A percentile compares a stretch with the other conserved stretches of the same genome.
Conservation (phyloP, 345 rosid genomes). For the Pelargonium nanum region DNA sequence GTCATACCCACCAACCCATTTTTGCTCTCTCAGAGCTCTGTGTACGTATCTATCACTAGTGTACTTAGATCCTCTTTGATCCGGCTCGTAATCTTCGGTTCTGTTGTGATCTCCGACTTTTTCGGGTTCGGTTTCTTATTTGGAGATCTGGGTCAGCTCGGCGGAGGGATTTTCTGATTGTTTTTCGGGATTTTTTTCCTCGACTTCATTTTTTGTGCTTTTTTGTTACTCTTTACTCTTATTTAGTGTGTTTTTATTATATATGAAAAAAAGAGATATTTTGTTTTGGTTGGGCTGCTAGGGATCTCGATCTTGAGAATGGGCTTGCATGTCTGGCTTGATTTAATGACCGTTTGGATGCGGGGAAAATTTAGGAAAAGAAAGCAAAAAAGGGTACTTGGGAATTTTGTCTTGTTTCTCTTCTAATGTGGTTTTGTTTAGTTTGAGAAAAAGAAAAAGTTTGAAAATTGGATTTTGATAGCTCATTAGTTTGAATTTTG, state of each 20-base stretch:
- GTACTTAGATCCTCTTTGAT: constrained; percentile 29
- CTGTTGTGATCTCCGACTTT: constrained; percentile 2
- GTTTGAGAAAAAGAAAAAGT: background rate
- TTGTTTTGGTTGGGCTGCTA: background rate
- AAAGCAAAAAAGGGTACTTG: background rate
- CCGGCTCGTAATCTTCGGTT: constrained; percentile 6
- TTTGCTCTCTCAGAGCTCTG: background rate
- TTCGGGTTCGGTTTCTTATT: constrained; percentile 6
- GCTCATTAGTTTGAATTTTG: no score
- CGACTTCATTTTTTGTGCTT: background rate
- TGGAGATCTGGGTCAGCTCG: constrained; percentile 10
- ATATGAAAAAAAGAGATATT: no score
- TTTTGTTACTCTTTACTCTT: background rate
- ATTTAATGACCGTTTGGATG: background rate
- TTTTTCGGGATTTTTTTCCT: background rate
- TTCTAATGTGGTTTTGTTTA: background rate
- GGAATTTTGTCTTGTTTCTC: no score
- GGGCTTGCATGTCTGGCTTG: background rate
- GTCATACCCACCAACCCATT: background rate
- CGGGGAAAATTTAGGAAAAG: background rate
- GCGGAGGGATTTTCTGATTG: background rate
- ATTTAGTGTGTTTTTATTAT: background rate
- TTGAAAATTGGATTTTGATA: background rate
- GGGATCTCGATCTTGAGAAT: constrained; percentile 5
- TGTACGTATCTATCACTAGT: constrained; percentile 4